Evolutionary conservation across 176 grass and related monocot species (phyloP).

Genomic region (Rhynchospora breviuscula): DNA sequence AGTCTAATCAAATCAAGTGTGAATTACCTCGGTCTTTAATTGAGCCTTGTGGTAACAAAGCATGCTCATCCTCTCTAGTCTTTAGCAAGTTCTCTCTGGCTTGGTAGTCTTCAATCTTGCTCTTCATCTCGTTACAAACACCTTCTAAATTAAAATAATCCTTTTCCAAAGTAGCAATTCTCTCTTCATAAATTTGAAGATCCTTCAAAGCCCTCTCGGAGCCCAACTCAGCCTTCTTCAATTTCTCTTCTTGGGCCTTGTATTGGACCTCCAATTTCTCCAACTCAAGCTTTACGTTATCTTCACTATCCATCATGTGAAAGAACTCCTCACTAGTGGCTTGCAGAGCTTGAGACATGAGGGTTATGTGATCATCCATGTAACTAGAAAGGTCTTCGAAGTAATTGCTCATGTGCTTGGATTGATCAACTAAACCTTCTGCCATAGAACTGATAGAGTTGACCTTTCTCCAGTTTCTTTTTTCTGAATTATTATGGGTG

Average conservation of each 20-base stretch:
- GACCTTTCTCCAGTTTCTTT: conserved; percentile 33
- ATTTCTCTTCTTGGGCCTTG: conserved; percentile 56
- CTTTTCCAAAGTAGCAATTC: conserved; percentile 52
- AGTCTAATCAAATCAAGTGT: background rate
- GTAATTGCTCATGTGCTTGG: conserved; percentile 32
- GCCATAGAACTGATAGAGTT: conserved; percentile 50
- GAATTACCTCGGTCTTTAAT: conserved; percentile 50
- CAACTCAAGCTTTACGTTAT: conserved; percentile 58
- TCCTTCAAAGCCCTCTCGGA: conserved; percentile 57
- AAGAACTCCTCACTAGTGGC: conserved; percentile 43
- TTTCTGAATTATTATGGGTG: conserved; percentile 24
- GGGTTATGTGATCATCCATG: conserved; percentile 47
- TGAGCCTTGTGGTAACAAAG: conserved; percentile 36
- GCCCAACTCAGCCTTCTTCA: conserved; percentile 57
- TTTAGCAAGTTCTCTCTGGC: conserved; percentile 42
- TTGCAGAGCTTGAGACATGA: conserved; percentile 48
- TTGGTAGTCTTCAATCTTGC: conserved; percentile 46
- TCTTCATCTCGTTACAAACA: conserved; percentile 55
- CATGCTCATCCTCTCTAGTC: conserved; percentile 58
- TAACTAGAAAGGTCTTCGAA: conserved; percentile 59
- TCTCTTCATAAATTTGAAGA: conserved; percentile 44
- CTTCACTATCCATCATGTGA: conserved; percentile 53
- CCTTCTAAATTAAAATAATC: conserved; percentile 51
- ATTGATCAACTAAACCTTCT: conserved; percentile 49
- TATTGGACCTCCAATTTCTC: conserved; percentile 44